These are phyloP conservation scores for Phytophthora parvispora DNA, from an alignment of 352 stramenopile species.

Conservation along the genomic window DNA sequence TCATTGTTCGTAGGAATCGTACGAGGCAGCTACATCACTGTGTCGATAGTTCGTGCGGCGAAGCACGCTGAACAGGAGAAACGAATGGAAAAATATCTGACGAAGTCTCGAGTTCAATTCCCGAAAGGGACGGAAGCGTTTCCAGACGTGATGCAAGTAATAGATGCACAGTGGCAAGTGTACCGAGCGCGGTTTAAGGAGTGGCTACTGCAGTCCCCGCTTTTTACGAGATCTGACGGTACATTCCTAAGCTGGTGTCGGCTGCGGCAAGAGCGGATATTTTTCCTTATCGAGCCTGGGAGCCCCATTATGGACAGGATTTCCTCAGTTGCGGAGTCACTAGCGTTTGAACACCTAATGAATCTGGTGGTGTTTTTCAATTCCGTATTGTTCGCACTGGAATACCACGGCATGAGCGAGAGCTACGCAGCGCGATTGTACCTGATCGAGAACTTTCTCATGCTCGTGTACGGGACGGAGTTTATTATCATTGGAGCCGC, in stretches of 20 bases:
- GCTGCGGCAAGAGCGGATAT: slow-evolving; percentile 68
- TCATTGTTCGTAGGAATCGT: slow-evolving; percentile 88
- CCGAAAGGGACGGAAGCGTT: slow-evolving; percentile 66
- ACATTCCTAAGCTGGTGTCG: slow-evolving; percentile 70
- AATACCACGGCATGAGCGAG: slow-evolving; percentile 77
- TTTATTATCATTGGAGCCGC: slow-evolving; percentile 72
- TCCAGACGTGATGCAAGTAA: slow-evolving; percentile 65
- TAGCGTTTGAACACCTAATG: slow-evolving; percentile 82
- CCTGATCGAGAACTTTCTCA: slow-evolving; percentile 72
- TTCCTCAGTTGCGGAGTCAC: slow-evolving; percentile 55
- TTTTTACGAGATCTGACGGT: slow-evolving; percentile 68
- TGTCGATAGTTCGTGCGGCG: slow-evolving; percentile 55
- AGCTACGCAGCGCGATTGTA: slow-evolving; percentile 71
- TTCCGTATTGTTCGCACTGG: slow-evolving; percentile 78
- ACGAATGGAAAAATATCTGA: slow-evolving; percentile 49
- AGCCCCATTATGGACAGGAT: slow-evolving; percentile 64
- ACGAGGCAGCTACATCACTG: slow-evolving; percentile 79
- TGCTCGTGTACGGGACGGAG: slow-evolving; percentile 76
- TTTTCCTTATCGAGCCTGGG: slow-evolving; percentile 68
- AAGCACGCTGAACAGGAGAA: slow-evolving; percentile 43
- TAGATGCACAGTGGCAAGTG: slow-evolving; percentile 47
- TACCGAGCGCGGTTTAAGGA: slow-evolving; percentile 22
- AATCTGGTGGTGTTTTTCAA: slow-evolving; percentile 83
- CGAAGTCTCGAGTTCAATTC: slow-evolving; percentile 64
- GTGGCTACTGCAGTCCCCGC: slow-evolving; percentile 49